These are phyloP conservation scores for Schizonepeta tenuifolia DNA, from an alignment of 257 asterid species.

Conservation along the genomic window DNA sequence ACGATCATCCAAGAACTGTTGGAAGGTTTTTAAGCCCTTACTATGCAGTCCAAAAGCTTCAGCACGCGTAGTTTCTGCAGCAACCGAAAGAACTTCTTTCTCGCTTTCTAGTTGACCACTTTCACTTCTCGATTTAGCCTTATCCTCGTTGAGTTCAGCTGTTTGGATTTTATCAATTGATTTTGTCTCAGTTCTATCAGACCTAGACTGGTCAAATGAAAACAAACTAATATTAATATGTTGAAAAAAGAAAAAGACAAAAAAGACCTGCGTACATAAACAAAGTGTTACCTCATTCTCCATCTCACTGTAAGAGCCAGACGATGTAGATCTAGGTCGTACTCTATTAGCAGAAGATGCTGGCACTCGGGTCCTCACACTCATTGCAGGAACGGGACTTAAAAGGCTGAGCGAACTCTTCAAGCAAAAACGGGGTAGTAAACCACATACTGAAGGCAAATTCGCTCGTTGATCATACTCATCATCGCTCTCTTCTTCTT, in stretches of 20 bases:
- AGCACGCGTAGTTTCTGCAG: constrained; percentile 29
- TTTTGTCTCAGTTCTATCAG: constrained; percentile 45
- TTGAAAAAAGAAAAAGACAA: not conserved
- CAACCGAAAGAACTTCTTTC: constrained; percentile 23
- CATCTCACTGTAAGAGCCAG: constrained; percentile 52
- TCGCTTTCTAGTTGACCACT: constrained; percentile 26
- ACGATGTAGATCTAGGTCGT: constrained; percentile 50
- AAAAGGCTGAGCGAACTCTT: constrained; percentile 57
- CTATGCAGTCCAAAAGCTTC: constrained; percentile 18
- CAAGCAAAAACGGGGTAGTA: constrained; percentile 79
- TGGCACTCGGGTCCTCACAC: constrained; percentile 60
- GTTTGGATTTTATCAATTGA: constrained; percentile 42
- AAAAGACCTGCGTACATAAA: constrained; percentile 7
- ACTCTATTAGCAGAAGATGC: constrained; percentile 49
- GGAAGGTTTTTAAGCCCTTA: constrained; percentile 44
- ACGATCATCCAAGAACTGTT: constrained; percentile 49
- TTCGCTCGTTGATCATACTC: constrained; percentile 46
- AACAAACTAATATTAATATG: not conserved
- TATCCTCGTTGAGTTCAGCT: constrained; percentile 36
- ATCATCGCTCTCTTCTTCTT: constrained; percentile 67
- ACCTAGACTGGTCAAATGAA: constrained; percentile 47
- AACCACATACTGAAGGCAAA: constrained; percentile 60
- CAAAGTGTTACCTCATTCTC: constrained; percentile 59
- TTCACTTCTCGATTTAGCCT: constrained; percentile 28
- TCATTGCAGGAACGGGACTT: constrained; percentile 67